phyloP scores from a whole-genome alignment of 1,139 yeast genomes.

The Spathaspora jeffriesii region DNA sequence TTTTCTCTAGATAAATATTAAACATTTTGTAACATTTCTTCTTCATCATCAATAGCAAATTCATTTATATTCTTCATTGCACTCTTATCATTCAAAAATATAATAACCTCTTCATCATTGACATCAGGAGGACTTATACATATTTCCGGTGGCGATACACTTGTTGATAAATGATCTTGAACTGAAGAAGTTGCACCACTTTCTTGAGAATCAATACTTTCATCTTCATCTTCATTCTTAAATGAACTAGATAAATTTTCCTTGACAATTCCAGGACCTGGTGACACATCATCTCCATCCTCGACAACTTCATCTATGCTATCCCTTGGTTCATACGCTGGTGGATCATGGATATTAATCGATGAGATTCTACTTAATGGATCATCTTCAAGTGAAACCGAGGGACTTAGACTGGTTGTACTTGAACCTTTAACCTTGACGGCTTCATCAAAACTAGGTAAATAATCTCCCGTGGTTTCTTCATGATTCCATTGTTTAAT shows the following conservation, averaged over 20 bases:
- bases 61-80: background rate
- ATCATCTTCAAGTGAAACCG: slow-evolving; percentile 37
- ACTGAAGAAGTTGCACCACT: background rate
- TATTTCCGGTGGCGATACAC: slow-evolving; percentile 1
- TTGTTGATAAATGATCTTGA: background rate
- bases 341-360: slow-evolving; percentile 25
- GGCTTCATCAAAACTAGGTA: slow-evolving; percentile 67
- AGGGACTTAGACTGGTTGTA: slow-evolving; percentile 20
- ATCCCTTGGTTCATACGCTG: slow-evolving; percentile 29
- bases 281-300: background rate
- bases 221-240: background rate
- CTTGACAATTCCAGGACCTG: background rate
- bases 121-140: background rate
- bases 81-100: background rate
- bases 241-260: slow-evolving; percentile 11
- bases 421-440: slow-evolving; percentile 5
- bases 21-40: too few relatives aligned
- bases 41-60: background rate
- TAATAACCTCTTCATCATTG: background rate
- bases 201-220: slow-evolving; percentile 1
- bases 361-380: slow-evolving; percentile 36
- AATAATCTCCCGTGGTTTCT: slow-evolving; percentile 22
- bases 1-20: background rate
- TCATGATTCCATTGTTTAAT: slow-evolving; percentile 29
- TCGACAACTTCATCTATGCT: slow-evolving; percentile 25